Conservation (phyloP, 805 yeast species). For the Candida maesae region DNA sequence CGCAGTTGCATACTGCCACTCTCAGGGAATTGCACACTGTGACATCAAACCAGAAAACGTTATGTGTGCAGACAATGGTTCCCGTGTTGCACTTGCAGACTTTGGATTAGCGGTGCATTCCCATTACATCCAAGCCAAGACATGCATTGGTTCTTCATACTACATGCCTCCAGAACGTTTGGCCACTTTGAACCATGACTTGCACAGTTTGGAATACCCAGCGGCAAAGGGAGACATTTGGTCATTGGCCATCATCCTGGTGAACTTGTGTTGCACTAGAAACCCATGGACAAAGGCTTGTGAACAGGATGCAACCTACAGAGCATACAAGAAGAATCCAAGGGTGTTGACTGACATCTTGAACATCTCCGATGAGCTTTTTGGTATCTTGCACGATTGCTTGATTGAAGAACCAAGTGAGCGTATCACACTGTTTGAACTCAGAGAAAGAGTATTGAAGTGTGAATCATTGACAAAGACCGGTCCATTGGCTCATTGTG, state of each 20-base stretch:
- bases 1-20: conserved; percentile 79
- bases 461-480: conserved; percentile 20
- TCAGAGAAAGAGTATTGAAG: conserved; percentile 17
- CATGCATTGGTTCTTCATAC: conserved; percentile 82
- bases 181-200: conserved; percentile 29
- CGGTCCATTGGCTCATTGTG: conserved; percentile 21
- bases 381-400: conserved; percentile 40
- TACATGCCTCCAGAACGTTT: conserved; percentile 92
- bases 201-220: conserved; percentile 42
- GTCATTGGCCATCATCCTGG: conserved; percentile 79
- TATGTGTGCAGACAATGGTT: conserved; percentile 56
- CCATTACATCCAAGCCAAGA: conserved; percentile 55
- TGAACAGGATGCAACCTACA: conserved; percentile 58
- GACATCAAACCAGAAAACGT: conserved; percentile 96
- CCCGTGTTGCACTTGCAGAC: conserved; percentile 66
- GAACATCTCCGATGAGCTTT: conserved; percentile 67
- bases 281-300: conserved; percentile 91
- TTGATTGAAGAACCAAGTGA: conserved; percentile 31
- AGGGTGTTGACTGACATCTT: conserved; percentile 58
- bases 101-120: conserved; percentile 82
- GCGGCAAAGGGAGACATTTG: conserved; percentile 80
- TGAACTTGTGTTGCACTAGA: conserved; percentile 76
- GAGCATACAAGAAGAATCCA: conserved; percentile 54
- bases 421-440: conserved; percentile 27
- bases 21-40: conserved; percentile 82